Evolutionary conservation across 1,139 yeast genomes (phyloP).

Genomic region (Scheffersomyces titani): DNA sequence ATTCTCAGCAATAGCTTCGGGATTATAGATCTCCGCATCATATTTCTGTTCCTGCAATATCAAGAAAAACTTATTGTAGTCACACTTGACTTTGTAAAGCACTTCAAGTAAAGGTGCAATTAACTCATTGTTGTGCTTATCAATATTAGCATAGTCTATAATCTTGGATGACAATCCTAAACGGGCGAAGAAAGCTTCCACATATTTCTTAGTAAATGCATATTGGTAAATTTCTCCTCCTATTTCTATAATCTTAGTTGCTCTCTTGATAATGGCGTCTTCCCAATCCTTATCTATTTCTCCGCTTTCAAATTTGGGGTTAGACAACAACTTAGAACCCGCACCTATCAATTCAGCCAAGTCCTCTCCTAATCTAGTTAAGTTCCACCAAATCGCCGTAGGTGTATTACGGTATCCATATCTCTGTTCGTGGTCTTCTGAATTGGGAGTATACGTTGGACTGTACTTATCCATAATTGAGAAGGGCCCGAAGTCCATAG

Average conservation of each 20-base stretch:
- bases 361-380: constrained; percentile 82
- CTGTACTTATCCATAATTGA: constrained; percentile 85
- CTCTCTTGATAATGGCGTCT: constrained; percentile 56
- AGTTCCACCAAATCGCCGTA: constrained; percentile 89
- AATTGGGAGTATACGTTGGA: constrained; percentile 84
- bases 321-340: constrained; percentile 51
- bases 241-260: constrained; percentile 62
- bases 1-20: constrained; percentile 27
- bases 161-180: constrained; percentile 57
- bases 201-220: constrained; percentile 60
- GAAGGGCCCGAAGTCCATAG: constrained; percentile 95
- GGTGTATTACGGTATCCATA: constrained; percentile 86
- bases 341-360: constrained; percentile 81
- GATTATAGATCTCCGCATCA: constrained; percentile 5
- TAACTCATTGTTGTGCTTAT: constrained; percentile 43
- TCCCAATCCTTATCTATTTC: constrained; percentile 50
- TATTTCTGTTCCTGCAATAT: constrained; percentile 45
- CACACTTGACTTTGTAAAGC: constrained; percentile 63
- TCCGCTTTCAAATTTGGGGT: constrained; percentile 30
- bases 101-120: constrained; percentile 65
- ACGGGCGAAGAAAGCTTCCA: constrained; percentile 60
- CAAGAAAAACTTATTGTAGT: constrained; percentile 78
- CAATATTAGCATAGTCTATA: constrained; percentile 38
- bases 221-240: constrained; percentile 69
- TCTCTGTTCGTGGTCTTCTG: constrained; percentile 73